phyloP scores from a whole-genome alignment of 2,329 filamentous ascomycete species.

The Parastagonospora nodorum region DNA sequence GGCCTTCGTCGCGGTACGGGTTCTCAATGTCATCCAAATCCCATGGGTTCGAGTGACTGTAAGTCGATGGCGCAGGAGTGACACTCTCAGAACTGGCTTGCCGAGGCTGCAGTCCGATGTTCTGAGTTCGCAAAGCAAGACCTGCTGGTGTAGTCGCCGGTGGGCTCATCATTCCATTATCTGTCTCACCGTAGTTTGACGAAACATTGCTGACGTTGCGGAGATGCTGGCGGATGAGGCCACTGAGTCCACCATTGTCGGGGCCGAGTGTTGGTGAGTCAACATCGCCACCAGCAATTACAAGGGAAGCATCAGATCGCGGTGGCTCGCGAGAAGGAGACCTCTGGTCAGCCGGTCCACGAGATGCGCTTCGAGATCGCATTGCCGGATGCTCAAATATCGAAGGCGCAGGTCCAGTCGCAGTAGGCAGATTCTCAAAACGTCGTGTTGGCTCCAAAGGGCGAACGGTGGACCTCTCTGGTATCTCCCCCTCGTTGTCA shows the following conservation, averaged over 20 bases:
- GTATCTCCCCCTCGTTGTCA: constrained; percentile 36
- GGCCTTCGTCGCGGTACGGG: constrained; percentile 41
- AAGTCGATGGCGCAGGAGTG: constrained; percentile 53
- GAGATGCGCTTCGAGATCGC: constrained; percentile 37
- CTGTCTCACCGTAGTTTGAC: constrained; percentile 65
- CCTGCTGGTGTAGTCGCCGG: constrained; percentile 41
- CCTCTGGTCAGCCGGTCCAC: constrained; percentile 1
- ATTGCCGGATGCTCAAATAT: constrained; percentile 46
- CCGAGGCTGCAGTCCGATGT: constrained; percentile 33
- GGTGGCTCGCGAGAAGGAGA: background rate
- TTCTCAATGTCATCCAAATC: constrained; percentile 58
- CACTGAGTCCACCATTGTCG: constrained; percentile 68
- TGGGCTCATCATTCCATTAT: constrained; percentile 50
- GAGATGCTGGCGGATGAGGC: constrained; percentile 83
- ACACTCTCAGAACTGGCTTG: constrained; percentile 41
- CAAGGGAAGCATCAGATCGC: constrained; percentile 13
- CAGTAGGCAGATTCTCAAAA: constrained; percentile 41
- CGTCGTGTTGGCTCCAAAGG: constrained; percentile 31
- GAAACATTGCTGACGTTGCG: constrained; percentile 81
- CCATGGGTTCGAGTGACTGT: constrained; percentile 60
- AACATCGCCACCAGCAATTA: constrained; percentile 34
- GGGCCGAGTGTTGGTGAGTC: constrained; percentile 85
- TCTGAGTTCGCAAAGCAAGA: constrained; percentile 42
- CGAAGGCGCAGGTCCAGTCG: constrained; percentile 39
- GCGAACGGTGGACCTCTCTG: constrained; percentile 15